Percentiles rank a stretch among this genome's conserved stretches.
Evolutionary conservation across 352 stramenopile genomes (phyloP).

Genomic region (Pythium utonaiense): DNA sequence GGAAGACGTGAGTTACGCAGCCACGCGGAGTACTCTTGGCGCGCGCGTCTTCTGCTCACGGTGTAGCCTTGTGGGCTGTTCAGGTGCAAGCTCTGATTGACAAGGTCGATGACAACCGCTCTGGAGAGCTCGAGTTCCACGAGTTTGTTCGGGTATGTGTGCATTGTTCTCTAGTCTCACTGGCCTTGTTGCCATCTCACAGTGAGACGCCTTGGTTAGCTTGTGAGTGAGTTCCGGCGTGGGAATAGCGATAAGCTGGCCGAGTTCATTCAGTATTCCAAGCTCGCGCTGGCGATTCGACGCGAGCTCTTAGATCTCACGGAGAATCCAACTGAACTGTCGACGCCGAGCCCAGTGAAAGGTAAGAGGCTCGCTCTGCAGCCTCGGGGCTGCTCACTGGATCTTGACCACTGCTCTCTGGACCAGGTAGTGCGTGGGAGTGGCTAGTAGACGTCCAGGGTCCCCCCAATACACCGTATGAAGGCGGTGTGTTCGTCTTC

Average conservation of each 20-base stretch:
- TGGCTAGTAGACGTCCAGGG: constrained; percentile 38
- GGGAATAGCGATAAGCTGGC: constrained; percentile 59
- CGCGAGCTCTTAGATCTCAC: constrained; percentile 38
- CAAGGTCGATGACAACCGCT: constrained; percentile 69
- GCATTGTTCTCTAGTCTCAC: not conserved
- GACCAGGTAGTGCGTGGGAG: constrained; percentile 44
- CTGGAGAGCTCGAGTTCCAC: constrained; percentile 57
- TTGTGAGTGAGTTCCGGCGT: constrained; percentile 60
- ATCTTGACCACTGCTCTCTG: not conserved
- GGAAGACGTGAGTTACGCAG: constrained; percentile 46
- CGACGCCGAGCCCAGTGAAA: constrained; percentile 36
- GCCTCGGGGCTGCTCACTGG: not conserved
- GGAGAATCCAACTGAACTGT: constrained; percentile 27
- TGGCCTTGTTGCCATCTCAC: not conserved
- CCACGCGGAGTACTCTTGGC: too few relatives aligned
- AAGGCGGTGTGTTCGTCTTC: constrained; percentile 42
- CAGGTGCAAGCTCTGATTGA: constrained; percentile 63
- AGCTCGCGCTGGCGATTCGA: constrained; percentile 48
- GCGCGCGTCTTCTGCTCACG: too few relatives aligned
- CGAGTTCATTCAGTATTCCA: constrained; percentile 63
- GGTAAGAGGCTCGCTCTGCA: constrained; percentile 16
- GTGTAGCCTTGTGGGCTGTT: not conserved
- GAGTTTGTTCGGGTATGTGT: constrained; percentile 58
- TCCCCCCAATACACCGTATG: constrained; percentile 40
- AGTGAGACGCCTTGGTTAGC: constrained; percentile 19